Base-by-base conservation (phyloP, 176 grass and related monocot species). In the Typha latifolia region DNA sequence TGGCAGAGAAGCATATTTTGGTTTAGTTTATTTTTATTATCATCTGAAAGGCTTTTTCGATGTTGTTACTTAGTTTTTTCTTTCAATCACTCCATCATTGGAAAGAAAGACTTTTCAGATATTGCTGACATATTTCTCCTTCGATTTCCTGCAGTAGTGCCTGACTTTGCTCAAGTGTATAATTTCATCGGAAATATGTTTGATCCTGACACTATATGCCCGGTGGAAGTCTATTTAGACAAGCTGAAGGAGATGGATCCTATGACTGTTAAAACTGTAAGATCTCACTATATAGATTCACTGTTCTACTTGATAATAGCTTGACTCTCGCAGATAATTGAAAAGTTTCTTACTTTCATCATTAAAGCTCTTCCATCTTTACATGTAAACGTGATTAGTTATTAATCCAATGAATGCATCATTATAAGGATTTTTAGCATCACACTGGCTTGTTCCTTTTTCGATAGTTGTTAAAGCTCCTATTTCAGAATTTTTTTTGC, bases 171-270 rank as follows among this genome's bases (percentile, higher is more conserved):
- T 16, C 82, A 74, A 56, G 83, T 87, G 11, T 97, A 89, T 71
- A 63, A 59, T 65, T 97, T 97, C 73, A 66, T 97, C 12, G 93
- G 93, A n/a, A 84, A 89, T 69, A 80, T 97, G 52, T 91, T 97
- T 76, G 93, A 97, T 69, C 85, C 85, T 0, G 64, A 78, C 62
- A 76, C 74, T 18, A 49, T 63, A 1, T 78, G 83, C 59, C 62
- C 55, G 4, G 37, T 78, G 0, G 73, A 87, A 73, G 19, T 71
- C 12, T 82, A 80, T 48, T 23, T 82, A 24, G 78, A 83, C 62
- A 90, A 66, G 31, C 84, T 85, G 13, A 81, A 81, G 80, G 70
- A 80, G 49, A 52, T 85, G 74, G 81, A 85, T 47, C 81, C 63
- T 2, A 67, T 77, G 56, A 87, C 81, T 12, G 76, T 68, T 4